phyloP scores from a whole-genome alignment of 2,329 filamentous ascomycete genomes.

The Bimuria novae-zelandiae region DNA sequence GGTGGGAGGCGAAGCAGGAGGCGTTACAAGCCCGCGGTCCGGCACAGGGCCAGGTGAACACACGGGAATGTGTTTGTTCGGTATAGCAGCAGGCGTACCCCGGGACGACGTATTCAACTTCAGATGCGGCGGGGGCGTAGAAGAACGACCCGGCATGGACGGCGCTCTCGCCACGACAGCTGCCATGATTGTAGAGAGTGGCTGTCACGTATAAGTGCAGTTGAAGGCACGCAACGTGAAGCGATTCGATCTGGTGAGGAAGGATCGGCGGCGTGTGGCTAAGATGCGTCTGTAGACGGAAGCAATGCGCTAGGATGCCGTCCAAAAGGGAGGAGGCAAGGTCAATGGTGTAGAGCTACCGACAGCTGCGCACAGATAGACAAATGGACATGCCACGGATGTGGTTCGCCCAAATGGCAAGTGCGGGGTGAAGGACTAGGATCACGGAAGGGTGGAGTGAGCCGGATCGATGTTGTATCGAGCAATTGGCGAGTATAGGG shows the following conservation, averaged over 20 bases:
- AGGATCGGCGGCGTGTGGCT: slow-evolving; percentile 9
- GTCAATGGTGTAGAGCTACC: slow-evolving; percentile 10
- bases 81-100: slow-evolving; percentile 65
- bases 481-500: slow-evolving; percentile 23
- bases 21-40: slow-evolving; percentile 54
- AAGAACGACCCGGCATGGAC: slow-evolving; percentile 41
- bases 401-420: slow-evolving; percentile 5
- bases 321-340: slow-evolving; percentile 20
- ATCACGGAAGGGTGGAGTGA: slow-evolving; percentile 21
- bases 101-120: slow-evolving; percentile 62
- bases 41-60: slow-evolving; percentile 77
- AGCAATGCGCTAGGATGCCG: slow-evolving; percentile 14
- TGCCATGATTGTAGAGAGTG: slow-evolving; percentile 44
- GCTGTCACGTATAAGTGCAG: slow-evolving; percentile 16
- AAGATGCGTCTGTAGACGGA: slow-evolving; percentile 3
- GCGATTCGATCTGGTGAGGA: slow-evolving; percentile 7
- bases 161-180: slow-evolving; percentile 48
- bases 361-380: slow-evolving; percentile 7
- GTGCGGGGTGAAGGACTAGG: slow-evolving; percentile 22
- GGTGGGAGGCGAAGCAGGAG: slow-evolving; percentile 63
- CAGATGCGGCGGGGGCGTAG: slow-evolving; percentile 58
- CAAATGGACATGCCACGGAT: slow-evolving; percentile 4
- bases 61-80: slow-evolving; percentile 88
- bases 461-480: slow-evolving; percentile 13
- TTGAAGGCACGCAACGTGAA: slow-evolving; percentile 37